These are phyloP conservation scores for Scortechinia acanthostroma DNA, from an alignment of 2,329 filamentous ascomycete species.

Conservation along the genomic window DNA sequence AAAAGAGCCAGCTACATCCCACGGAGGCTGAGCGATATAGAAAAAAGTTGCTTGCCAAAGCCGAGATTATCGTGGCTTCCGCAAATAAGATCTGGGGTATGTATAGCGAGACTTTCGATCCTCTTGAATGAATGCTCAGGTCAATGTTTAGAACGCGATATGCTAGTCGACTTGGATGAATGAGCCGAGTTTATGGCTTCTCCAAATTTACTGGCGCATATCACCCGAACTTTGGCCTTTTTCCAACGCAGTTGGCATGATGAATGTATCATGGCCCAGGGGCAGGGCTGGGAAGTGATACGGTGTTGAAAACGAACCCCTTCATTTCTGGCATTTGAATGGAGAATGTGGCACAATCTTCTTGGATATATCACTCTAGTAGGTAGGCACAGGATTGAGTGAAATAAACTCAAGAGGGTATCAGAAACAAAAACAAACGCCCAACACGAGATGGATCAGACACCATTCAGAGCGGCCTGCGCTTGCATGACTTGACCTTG, in stretches of 20 bases:
- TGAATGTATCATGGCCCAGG: too few species aligned
- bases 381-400: too few species aligned
- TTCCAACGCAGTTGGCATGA: too few species aligned
- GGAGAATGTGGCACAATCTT: too few species aligned
- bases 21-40: constrained; percentile 51
- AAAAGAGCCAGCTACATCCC: constrained; percentile 47
- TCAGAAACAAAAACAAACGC: neutral
- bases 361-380: too few species aligned
- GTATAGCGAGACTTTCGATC: constrained; percentile 19
- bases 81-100: constrained; percentile 66
- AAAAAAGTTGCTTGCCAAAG: constrained; percentile 60
- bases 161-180: neutral
- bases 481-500: constrained; percentile 27
- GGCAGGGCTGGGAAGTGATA: too few species aligned
- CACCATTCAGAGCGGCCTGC: constrained; percentile 26
- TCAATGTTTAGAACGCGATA: neutral
- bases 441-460: constrained; percentile 7
- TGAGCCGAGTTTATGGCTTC: too few species aligned
- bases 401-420: too few species aligned
- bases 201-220: too few species aligned
- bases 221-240: too few species aligned
- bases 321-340: too few species aligned
- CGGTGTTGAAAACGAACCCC: too few species aligned
- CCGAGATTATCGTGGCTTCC: constrained; percentile 59
- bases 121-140: neutral